Conservation (phyloP, 441 rosid species). For the Breynia disticha region DNA sequence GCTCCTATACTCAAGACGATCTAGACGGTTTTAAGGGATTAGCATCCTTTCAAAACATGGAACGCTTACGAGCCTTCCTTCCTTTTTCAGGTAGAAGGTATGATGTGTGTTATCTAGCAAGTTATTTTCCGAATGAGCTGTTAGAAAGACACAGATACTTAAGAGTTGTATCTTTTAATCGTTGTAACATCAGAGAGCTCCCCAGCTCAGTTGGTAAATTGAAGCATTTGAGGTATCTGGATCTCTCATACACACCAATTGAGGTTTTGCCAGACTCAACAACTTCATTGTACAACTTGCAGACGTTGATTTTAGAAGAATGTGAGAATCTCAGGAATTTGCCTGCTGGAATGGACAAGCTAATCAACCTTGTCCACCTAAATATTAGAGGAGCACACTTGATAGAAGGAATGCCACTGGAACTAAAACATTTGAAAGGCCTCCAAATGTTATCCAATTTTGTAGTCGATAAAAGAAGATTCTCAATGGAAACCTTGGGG, state of each 20-base stretch:
- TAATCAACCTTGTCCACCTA: slow-evolving; percentile 11
- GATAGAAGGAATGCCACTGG: slow-evolving; percentile 6
- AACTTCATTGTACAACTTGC: background rate
- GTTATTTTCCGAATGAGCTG: background rate
- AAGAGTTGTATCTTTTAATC: background rate
- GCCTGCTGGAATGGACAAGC: slow-evolving; percentile 1
- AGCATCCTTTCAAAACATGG: background rate
- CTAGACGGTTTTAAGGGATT: background rate
- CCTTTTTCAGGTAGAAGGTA: background rate
- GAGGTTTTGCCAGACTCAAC: background rate
- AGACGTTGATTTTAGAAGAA: background rate
- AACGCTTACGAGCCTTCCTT: slow-evolving; percentile 6
- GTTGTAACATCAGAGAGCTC: background rate
- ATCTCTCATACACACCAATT: background rate
- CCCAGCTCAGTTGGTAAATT: background rate
- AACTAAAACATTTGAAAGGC: slow-evolving; percentile 6
- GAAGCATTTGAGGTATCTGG: slow-evolving; percentile 2
- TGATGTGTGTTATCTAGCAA: background rate
- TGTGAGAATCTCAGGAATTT: slow-evolving; percentile 4
- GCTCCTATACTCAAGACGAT: background rate
- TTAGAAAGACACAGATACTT: background rate
- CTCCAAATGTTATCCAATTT: slow-evolving; percentile 12
- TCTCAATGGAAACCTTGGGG: slow-evolving; percentile 12
- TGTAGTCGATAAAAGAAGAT: slow-evolving; percentile 2
- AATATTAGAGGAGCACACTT: slow-evolving; percentile 3